Evolutionary conservation across 1,284 basidiomycete genomes (phyloP), one percentile per base, ranked within the genome.

Genomic region (Ceratobasidium sp.): DNA sequence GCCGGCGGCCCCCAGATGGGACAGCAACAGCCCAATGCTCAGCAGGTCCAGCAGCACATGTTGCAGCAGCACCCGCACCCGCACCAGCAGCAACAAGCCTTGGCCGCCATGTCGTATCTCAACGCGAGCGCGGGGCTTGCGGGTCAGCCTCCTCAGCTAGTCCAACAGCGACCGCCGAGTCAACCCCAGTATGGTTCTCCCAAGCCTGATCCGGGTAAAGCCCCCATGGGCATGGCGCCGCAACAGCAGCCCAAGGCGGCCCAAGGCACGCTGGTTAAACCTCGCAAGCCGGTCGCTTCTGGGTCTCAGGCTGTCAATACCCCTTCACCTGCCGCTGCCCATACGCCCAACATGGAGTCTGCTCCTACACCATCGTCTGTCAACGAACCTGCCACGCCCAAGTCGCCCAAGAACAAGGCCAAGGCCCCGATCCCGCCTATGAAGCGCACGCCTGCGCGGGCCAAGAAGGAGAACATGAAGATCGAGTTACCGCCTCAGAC

Each of bases 291-390:
- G 32, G 50, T 13, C 50, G 62, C 49, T 0, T 22, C 62, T 62
- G 58, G 58, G 15, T 56, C 54, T 25, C 58, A 62, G 22, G 34
- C 58, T 31, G 62, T 54, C 35, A 54, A 65, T 42, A 52, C 62
- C 4, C 50, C 62, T 20, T 65, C 62, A 17, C 62, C 62, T 50
- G 62, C 62, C 5, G 62, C 62, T 31, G 60, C 60, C 8, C 45
- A 20, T n/a, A 65, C 62, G 17, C 62, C 62, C 15, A 52, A 65
- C 17, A 65, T 65, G 62, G 62, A 65, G 27, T 65, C 62, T 65
- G 62, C 50, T 1, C 49, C 62, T 7, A 65, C 62, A 17, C 62
- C 62, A 13, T 64, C 60, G 31, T 62, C 58, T 29, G 34, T 25
- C 12, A 64, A 64, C 35, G 62, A 65, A 20, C 62, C 62, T 38